Conservation (phyloP, 2,329 filamentous ascomycete genomes). For the Ophiobolus disseminans region DNA sequence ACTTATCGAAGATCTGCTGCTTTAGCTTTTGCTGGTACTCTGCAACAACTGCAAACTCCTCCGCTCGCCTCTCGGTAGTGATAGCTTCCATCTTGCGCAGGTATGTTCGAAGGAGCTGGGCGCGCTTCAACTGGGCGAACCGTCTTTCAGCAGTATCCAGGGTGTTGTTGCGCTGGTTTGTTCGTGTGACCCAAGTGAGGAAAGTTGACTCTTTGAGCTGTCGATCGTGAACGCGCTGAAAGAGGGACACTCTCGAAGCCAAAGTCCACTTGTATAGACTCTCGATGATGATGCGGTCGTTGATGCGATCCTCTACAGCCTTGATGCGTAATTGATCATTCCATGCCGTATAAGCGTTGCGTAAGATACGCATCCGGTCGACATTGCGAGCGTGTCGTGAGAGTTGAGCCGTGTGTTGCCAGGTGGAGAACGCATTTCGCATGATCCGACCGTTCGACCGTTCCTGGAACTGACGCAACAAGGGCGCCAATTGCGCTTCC, state of each 20-base stretch:
- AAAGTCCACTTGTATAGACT: constrained; percentile 68
- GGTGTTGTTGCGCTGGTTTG: constrained; percentile 32
- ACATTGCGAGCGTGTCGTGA: constrained; percentile 58
- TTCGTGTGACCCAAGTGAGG: constrained; percentile 37
- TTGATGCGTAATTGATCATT: constrained; percentile 66
- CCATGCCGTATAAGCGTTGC: constrained; percentile 67
- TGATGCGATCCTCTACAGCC: constrained; percentile 60
- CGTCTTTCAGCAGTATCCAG: constrained; percentile 40
- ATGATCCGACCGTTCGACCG: constrained; percentile 56
- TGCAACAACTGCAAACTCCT: constrained; percentile 49
- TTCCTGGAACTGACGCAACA: constrained; percentile 52
- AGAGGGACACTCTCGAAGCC: constrained; percentile 53
- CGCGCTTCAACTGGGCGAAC: constrained; percentile 41
- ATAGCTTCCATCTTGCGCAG: constrained; percentile 38
- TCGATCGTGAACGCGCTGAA: constrained; percentile 47
- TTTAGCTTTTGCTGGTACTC: constrained; percentile 52
- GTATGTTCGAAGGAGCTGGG: constrained; percentile 32
- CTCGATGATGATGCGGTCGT: constrained; percentile 63
- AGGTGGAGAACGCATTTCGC: constrained; percentile 56
- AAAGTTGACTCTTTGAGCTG: constrained; percentile 38
- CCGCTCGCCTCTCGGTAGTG: constrained; percentile 31
- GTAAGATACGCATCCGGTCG: constrained; percentile 61
- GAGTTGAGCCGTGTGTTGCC: constrained; percentile 54
- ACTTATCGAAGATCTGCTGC: constrained; percentile 44
- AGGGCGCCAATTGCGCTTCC: constrained; percentile 52